Evolutionary conservation across 106 monocot species (phyloP).

Genomic region (Dioscorea dumetorum): DNA sequence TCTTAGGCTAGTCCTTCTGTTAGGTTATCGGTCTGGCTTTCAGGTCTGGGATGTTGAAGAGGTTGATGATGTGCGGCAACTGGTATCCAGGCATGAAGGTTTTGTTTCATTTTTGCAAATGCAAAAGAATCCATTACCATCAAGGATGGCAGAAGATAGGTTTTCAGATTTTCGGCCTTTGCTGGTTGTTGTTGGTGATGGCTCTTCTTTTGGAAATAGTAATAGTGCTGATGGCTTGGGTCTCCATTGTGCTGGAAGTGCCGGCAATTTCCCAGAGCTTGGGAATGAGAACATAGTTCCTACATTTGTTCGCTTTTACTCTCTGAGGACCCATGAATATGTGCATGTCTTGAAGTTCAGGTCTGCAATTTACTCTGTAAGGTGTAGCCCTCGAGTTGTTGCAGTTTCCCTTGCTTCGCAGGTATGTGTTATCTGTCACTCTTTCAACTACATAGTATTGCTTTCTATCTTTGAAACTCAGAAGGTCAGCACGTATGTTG

Average conservation of each 20-base stretch:
- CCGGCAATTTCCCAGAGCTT: constrained; percentile 28
- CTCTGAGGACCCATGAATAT: constrained; percentile 68
- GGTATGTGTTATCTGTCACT: constrained; percentile 25
- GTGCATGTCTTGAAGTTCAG: constrained; percentile 86
- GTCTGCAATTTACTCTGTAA: constrained; percentile 68
- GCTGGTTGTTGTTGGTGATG: constrained; percentile 50
- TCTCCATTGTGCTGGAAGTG: constrained; percentile 26
- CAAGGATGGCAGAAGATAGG: constrained; percentile 33
- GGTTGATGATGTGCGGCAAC: constrained; percentile 63
- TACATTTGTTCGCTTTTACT: constrained; percentile 77
- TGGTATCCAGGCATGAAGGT: constrained; percentile 67
- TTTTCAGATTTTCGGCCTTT: constrained; percentile 58
- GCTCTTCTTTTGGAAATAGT: constrained; percentile 18
- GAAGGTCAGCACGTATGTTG: constrained; percentile 6
- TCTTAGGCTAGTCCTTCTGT: constrained; percentile 54
- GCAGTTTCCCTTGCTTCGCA: constrained; percentile 78
- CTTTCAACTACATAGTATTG: background rate
- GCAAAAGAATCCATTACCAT: constrained; percentile 36
- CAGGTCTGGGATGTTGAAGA: constrained; percentile 95
- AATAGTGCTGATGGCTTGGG: constrained; percentile 14
- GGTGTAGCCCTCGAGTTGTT: constrained; percentile 75
- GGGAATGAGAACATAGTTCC: constrained; percentile 47
- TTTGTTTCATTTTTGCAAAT: constrained; percentile 72
- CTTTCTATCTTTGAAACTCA: background rate
- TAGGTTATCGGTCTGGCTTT: constrained; percentile 77